Conservation (phyloP, 805 yeast species). For the Komagataella kurtzmanii region DNA sequence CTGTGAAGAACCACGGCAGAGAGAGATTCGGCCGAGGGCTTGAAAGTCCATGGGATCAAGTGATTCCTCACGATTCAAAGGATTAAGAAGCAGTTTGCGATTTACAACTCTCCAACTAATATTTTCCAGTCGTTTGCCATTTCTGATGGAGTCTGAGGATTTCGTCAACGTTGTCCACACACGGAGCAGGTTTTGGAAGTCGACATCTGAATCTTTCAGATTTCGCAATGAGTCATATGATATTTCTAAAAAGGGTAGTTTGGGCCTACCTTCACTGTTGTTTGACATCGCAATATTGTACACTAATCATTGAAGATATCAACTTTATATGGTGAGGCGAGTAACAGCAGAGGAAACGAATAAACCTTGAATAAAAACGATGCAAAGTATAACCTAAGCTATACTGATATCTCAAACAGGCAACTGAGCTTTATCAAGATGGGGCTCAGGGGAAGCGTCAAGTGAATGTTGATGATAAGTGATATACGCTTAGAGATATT, state of each 20-base stretch:
- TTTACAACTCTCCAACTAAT: conserved; percentile 22
- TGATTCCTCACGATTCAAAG: conserved; percentile 1
- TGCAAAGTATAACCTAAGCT: background rate
- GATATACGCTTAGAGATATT: background rate
- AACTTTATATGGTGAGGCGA: background rate
- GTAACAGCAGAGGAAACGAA: background rate
- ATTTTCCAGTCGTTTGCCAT: conserved; percentile 21
- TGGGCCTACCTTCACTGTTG: background rate
- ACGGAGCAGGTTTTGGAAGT: conserved; percentile 24
- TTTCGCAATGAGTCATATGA: conserved; percentile 13
- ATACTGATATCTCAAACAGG: background rate
- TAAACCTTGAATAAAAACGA: background rate
- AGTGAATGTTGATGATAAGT: background rate
- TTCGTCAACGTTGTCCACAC: conserved; percentile 26
- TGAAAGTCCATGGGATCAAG: conserved; percentile 14
- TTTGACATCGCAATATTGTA: background rate
- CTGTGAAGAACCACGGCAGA: conserved; percentile 2
- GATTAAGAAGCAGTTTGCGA: conserved; percentile 11
- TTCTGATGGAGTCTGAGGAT: conserved; percentile 15
- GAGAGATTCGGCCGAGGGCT: conserved; percentile 15
- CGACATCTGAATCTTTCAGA: conserved; percentile 13
- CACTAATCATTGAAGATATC: background rate
- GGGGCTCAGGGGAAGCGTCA: background rate
- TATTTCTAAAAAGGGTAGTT: conserved; percentile 16
- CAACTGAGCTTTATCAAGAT: background rate